phyloP scores from a whole-genome alignment of 139 green algal species.

The Chara braunii region DNA sequence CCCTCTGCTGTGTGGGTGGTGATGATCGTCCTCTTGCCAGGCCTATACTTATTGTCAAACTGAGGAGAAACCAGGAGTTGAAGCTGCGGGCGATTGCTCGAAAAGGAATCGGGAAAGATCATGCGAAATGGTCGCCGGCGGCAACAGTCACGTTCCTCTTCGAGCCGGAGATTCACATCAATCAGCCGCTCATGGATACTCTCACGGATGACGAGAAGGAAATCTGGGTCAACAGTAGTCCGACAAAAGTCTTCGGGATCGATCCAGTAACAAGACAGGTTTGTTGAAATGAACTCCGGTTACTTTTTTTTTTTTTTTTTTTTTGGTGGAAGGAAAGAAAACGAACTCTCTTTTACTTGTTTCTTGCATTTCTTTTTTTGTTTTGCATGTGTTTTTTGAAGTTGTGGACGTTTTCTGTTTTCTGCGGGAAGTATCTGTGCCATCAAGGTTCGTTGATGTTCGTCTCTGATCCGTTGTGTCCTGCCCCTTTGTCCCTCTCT shows the following conservation, averaged over 20 bases:
- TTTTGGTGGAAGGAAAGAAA: too few species aligned
- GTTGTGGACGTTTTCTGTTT: too few species aligned
- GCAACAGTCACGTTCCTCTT: slow-evolving; percentile 73
- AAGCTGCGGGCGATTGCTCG: slow-evolving; percentile 57
- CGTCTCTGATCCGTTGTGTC: too few species aligned
- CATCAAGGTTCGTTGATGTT: too few species aligned
- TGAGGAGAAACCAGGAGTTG: slow-evolving; percentile 78
- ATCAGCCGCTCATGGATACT: slow-evolving; percentile 58
- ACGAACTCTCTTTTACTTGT: too few species aligned
- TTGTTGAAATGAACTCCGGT: too few species aligned
- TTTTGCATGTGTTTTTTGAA: too few species aligned
- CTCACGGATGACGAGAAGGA: slow-evolving; percentile 70
- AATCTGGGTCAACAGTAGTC: slow-evolving; percentile 59
- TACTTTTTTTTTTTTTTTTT: too few species aligned
- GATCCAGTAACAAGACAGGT: slow-evolving; percentile 56
- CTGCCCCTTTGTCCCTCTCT: too few species aligned
- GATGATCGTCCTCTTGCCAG: slow-evolving; percentile 4
- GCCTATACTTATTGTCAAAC: slow-evolving; percentile 80
- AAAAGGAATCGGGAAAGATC: slow-evolving; percentile 85
- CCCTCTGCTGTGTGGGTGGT: too few species aligned
- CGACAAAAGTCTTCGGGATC: slow-evolving; percentile 66
- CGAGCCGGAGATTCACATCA: slow-evolving; percentile 77
- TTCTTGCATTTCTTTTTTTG: too few species aligned
- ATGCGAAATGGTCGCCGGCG: slow-evolving; percentile 95
- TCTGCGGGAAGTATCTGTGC: too few species aligned